Base-by-base conservation (phyloP, 176 grass and related monocot species). In the Hyparrhenia diplandra region DNA sequence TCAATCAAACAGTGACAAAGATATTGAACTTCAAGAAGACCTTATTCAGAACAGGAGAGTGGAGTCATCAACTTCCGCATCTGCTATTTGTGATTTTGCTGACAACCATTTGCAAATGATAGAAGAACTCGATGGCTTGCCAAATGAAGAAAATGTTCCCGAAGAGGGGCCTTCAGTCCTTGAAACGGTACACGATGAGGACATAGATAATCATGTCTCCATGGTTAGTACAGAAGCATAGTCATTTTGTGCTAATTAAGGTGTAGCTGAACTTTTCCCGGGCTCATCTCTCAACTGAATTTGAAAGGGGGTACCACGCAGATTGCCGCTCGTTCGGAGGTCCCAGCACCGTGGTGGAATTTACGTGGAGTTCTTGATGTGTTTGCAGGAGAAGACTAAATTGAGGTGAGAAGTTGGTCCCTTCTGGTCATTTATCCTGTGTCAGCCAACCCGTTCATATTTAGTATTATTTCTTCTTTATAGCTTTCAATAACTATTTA, bases 351-450 rank as follows among this genome's bases (percentile, higher is more conserved):
- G 13, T 88, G 86, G 86, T 88, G 86, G 86, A 78, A 83, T 29
- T 88, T 88, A 73, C 83, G 80, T 83, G 86, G 86, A 83, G 75
- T 88, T 29, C 36, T 88, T 79, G 75, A 88, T 79, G 47, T 79
- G 16, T 73, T 88, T 35, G 67, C 59, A 47, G 86, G 67, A 10
- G 32, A 39, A 65, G 75, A 88, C 64, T 88, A 32, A 83, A 83
- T 57, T 12, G 69, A 79, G 80, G 74, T 79, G 67, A 88, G 37
- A 75, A 40, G 52, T 12, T 24, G 37, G 63, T 75, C 21, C 77
- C 32, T 13, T 67, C 46, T 43, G 30, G 39, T 54, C 41, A 32
- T 40, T 60, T 41, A 31, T 55, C 21, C 62, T 16, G 81, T 28
- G 16, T 69, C 43, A 51, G 63, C 62, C 69, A 37, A 41, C 59